Conservation (phyloP, 345 rosid species). For the Noccaea bulbosa region DNA sequence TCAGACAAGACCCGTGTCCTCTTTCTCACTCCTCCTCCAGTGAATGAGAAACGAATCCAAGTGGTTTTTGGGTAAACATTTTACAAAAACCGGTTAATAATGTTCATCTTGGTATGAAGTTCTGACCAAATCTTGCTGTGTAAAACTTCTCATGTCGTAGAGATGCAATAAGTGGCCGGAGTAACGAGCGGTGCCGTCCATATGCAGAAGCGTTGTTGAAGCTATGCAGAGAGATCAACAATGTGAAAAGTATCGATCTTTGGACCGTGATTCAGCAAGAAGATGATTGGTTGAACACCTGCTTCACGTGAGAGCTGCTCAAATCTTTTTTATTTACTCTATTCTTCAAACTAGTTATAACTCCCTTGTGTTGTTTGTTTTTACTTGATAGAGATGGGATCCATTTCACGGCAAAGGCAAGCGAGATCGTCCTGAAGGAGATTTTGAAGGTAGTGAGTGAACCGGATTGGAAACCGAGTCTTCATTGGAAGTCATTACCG, state of each 20-base stretch:
- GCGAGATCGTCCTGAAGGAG: conserved; percentile 66
- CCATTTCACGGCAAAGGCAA: conserved; percentile 68
- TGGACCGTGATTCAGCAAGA: conserved; percentile 66
- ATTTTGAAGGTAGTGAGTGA: conserved; percentile 58
- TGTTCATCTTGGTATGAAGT: neutral
- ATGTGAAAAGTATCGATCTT: conserved; percentile 63
- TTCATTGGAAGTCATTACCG: conserved; percentile 59
- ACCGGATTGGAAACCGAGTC: conserved; percentile 79
- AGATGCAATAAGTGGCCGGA: conserved; percentile 47
- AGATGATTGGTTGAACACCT: conserved; percentile 63
- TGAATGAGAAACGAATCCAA: conserved; percentile 58
- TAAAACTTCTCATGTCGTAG: conserved; percentile 18
- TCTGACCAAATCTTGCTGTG: neutral
- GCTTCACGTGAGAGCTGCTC: conserved; percentile 78
- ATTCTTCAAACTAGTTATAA: neutral
- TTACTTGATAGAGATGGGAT: conserved; percentile 65
- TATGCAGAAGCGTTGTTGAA: conserved; percentile 75
- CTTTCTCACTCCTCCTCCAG: conserved; percentile 73
- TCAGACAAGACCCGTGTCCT: conserved; percentile 69
- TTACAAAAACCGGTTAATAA: neutral
- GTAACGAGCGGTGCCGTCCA: conserved; percentile 60
- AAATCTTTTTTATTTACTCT: neutral
- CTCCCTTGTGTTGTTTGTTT: neutral
- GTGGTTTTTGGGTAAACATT: conserved; percentile 40
- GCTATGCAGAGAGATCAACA: conserved; percentile 67